Conservation (phyloP, 331 rosid genomes). For the Acacia pycnantha region DNA sequence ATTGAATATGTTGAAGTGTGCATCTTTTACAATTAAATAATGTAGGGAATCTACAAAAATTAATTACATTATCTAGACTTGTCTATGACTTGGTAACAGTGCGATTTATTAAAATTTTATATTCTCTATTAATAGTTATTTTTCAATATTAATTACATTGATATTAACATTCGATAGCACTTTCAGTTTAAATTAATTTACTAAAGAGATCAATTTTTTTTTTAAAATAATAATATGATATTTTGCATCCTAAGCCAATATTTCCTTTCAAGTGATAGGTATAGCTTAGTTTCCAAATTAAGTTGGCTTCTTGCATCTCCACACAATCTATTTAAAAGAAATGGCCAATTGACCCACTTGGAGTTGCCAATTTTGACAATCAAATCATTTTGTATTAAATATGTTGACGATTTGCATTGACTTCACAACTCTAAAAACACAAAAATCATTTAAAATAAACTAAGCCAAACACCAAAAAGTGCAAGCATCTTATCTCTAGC, state of each 20-base stretch:
- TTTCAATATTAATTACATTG: not conserved
- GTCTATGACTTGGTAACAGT: not conserved
- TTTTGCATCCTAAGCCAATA: not conserved
- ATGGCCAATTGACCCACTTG: not conserved
- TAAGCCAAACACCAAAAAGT: not conserved
- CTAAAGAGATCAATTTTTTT: not conserved
- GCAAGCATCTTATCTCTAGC: not conserved
- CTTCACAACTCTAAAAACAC: not conserved
- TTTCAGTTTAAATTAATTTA: not conserved
- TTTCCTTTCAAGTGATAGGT: not conserved
- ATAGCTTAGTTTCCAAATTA: not conserved
- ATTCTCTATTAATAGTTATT: no score
- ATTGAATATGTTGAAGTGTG: no score
- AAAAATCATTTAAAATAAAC: not conserved
- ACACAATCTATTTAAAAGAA: not conserved
- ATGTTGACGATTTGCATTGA: not conserved
- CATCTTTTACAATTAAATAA: not conserved
- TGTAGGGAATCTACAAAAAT: not conserved
- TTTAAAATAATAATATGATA: no score
- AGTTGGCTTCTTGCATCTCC: not conserved
- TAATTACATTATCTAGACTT: not conserved
- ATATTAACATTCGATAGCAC: no score
- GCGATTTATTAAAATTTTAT: no score
- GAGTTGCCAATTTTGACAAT: not conserved
- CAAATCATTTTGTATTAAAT: not conserved